These are phyloP conservation scores for Bryoerythrophyllum caledonicum DNA, from an alignment of 225 moss, liverwort and hornwort genomes.

Conservation along the genomic window DNA sequence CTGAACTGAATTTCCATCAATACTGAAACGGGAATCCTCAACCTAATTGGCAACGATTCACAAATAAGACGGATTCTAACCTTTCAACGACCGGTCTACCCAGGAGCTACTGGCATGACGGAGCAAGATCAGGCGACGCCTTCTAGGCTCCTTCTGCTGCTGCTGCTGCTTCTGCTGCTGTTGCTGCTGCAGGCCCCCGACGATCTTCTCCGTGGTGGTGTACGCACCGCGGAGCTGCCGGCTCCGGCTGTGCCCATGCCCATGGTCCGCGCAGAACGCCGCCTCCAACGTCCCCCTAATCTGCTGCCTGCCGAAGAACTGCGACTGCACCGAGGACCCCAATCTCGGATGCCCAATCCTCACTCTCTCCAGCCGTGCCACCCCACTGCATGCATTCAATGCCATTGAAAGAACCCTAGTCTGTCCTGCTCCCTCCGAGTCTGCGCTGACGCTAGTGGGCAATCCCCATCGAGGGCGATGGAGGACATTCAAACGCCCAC, in stretches of 20 bases:
- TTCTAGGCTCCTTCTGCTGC: slow-evolving; percentile 31
- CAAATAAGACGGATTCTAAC: slow-evolving; percentile 12
- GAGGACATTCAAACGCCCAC: background rate
- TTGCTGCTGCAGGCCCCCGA: slow-evolving; percentile 28
- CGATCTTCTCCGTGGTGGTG: slow-evolving; percentile 43
- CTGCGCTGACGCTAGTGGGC: too few relatives aligned
- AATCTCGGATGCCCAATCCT: slow-evolving; percentile 17
- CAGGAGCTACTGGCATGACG: slow-evolving; percentile 80
- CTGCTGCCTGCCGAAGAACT: slow-evolving; percentile 42
- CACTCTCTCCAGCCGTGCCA: slow-evolving; percentile 36
- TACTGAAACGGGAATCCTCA: too few relatives aligned
- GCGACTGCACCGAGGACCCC: slow-evolving; percentile 33
- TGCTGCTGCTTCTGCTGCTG: slow-evolving; percentile 7
- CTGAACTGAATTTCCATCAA: too few relatives aligned
- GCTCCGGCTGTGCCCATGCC: background rate
- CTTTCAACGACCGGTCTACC: slow-evolving; percentile 64
- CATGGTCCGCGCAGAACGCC: background rate
- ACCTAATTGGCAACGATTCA: too few relatives aligned
- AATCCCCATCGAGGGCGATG: too few relatives aligned
- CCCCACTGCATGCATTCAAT: slow-evolving; percentile 41
- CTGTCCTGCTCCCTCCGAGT: slow-evolving; percentile 6
- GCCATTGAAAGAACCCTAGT: slow-evolving; percentile 33
- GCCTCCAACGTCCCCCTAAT: slow-evolving; percentile 16
- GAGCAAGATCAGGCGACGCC: slow-evolving; percentile 60
- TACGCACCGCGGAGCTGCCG: slow-evolving; percentile 44